phyloP scores from a whole-genome alignment of 2,329 filamentous ascomycete species.

The Arachnomyces sp. region DNA sequence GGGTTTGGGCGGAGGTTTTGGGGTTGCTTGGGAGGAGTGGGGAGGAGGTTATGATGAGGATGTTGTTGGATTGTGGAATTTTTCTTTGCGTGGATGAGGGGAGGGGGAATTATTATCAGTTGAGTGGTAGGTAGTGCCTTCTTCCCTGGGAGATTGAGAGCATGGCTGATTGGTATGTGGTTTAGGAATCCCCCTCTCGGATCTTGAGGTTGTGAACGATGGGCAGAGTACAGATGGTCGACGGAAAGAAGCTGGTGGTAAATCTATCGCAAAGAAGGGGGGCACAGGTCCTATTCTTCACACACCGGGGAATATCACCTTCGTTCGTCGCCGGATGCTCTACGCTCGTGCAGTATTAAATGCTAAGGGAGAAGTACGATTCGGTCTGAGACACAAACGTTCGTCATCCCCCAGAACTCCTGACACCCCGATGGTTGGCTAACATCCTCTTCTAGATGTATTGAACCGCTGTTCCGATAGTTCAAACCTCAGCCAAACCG shows the following conservation, averaged over 20 bases:
- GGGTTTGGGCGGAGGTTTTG: conserved; percentile 68
- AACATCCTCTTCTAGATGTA: conserved; percentile 52
- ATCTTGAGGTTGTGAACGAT: conserved; percentile 5
- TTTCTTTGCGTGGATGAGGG: conserved; percentile 57
- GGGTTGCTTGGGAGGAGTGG: conserved; percentile 65
- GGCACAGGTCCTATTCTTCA: conserved; percentile 8
- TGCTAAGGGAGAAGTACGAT: conserved; percentile 56
- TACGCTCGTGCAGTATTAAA: conserved; percentile 71
- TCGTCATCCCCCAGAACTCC: conserved; percentile 32
- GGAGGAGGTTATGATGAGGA: conserved; percentile 66
- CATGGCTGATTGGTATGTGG: background rate
- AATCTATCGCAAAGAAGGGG: background rate
- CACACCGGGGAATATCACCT: conserved; percentile 52
- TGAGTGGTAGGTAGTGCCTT: conserved; percentile 69
- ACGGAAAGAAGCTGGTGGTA: background rate
- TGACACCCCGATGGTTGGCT: conserved; percentile 5
- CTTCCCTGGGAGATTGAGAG: no score
- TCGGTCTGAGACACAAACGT: conserved; percentile 77
- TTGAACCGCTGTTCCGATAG: conserved; percentile 59
- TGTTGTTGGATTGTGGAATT: conserved; percentile 69
- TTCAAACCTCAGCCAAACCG: conserved; percentile 45
- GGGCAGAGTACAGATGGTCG: background rate
- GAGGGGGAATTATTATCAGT: conserved; percentile 62
- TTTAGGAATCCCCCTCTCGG: conserved; percentile 6
- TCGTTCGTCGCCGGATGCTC: conserved; percentile 76